phyloP scores from a whole-genome alignment of 2,329 filamentous ascomycete species.

The Colletotrichum sp. region DNA sequence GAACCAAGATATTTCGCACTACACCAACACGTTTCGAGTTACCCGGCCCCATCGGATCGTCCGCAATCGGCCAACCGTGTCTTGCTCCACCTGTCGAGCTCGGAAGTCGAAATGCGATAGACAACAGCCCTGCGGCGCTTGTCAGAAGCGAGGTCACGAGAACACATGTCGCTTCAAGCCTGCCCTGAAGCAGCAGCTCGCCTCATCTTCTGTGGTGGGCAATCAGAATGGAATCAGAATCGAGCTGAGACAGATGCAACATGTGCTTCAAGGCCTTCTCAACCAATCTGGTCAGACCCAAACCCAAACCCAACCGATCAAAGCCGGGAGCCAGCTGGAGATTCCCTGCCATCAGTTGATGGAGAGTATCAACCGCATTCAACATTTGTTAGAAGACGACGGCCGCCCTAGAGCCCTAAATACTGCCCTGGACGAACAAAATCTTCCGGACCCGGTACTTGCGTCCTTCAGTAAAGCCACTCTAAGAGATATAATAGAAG shows the following conservation, averaged over 20 bases:
- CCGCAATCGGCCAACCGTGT: background rate
- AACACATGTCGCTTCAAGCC: background rate
- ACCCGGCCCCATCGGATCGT: background rate
- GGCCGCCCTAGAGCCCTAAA: background rate
- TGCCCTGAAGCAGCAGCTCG: background rate
- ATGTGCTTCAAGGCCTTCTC: conserved; percentile 40
- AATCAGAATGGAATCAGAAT: conserved; percentile 35
- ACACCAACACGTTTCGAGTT: background rate
- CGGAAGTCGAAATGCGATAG: background rate
- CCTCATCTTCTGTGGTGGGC: background rate
- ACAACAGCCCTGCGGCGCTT: background rate
- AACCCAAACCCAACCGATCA: background rate
- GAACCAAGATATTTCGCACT: background rate
- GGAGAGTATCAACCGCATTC: conserved; percentile 34
- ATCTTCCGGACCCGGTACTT: conserved; percentile 32
- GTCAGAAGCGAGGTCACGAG: background rate
- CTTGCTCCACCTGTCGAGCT: background rate
- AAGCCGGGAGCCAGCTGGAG: background rate
- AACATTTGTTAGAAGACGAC: conserved; percentile 31
- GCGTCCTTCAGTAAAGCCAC: conserved; percentile 29
- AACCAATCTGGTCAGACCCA: background rate
- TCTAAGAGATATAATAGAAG: conserved; percentile 32
- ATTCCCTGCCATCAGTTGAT: background rate
- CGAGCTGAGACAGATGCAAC: conserved; percentile 42
- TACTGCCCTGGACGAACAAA: background rate